Percentiles rank a stretch among this genome's conserved stretches.
Evolutionary conservation across 345 rosid genomes (phyloP).

Genomic region (Sisymbrium altissimum): DNA sequence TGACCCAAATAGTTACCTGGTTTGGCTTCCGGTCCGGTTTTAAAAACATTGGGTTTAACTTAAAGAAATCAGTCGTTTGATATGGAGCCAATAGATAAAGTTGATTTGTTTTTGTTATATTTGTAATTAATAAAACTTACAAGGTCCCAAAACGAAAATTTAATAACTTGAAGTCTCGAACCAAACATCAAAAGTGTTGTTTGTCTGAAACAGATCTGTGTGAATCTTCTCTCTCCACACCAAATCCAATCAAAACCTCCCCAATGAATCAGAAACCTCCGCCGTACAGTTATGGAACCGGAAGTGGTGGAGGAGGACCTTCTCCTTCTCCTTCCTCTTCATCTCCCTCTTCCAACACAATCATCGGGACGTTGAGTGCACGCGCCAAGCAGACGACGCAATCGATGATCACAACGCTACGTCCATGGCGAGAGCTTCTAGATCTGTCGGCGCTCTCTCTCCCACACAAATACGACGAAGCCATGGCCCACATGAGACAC

Average conservation of each 20-base stretch:
- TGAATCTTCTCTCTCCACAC: background rate
- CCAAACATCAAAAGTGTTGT: background rate
- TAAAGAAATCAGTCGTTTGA: too few species aligned
- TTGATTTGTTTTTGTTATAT: background rate
- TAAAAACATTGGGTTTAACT: too few species aligned
- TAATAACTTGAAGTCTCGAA: background rate
- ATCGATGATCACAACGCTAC: constrained; percentile 52
- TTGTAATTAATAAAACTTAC: constrained; percentile 3
- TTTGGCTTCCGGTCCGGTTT: too few species aligned
- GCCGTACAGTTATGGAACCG: constrained; percentile 40
- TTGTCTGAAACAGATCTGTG: constrained; percentile 17
- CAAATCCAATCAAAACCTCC: background rate
- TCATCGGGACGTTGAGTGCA: constrained; percentile 40
- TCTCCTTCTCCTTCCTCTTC: background rate
- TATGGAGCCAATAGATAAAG: background rate
- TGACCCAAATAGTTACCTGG: too few species aligned
- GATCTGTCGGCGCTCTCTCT: constrained; percentile 45
- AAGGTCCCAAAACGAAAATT: constrained; percentile 14
- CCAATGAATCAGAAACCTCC: constrained; percentile 33
- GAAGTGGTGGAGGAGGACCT: constrained; percentile 12
- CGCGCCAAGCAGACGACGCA: constrained; percentile 51
- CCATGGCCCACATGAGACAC: constrained; percentile 49
- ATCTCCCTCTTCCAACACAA: constrained; percentile 23
- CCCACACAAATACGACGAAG: constrained; percentile 55
- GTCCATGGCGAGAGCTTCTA: constrained; percentile 77